phyloP scores from a whole-genome alignment of 2,329 filamentous ascomycete species.

The Aspergillus flavus region DNA sequence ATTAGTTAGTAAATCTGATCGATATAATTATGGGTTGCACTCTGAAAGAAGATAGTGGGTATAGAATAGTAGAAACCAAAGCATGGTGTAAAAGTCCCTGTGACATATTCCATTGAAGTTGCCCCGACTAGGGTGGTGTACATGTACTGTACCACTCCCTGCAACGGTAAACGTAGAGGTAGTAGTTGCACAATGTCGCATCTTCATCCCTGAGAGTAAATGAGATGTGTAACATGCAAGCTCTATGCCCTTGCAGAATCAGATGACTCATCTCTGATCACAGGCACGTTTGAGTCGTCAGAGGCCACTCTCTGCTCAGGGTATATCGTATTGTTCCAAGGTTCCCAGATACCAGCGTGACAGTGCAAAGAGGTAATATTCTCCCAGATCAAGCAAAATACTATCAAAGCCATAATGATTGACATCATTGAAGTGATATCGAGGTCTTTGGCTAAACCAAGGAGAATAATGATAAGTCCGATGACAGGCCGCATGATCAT shows the following conservation, averaged over 20 bases:
- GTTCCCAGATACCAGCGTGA: slow-evolving; percentile 31
- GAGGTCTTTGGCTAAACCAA: slow-evolving; percentile 37
- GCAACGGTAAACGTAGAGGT: background rate
- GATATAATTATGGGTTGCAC: background rate
- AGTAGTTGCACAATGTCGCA: background rate
- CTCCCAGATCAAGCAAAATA: slow-evolving; percentile 49
- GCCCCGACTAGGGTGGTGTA: background rate
- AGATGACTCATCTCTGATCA: background rate
- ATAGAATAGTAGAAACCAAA: background rate
- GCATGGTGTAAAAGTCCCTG: background rate
- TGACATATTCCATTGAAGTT: background rate
- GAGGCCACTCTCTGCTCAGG: slow-evolving; percentile 20
- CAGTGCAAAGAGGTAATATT: slow-evolving; percentile 36
- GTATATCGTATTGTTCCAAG: slow-evolving; percentile 32
- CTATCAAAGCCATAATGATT: slow-evolving; percentile 48
- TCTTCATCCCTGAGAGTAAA: background rate
- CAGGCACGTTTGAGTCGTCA: background rate
- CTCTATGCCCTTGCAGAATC: background rate
- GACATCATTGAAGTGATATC: slow-evolving; percentile 44
- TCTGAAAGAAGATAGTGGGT: background rate
- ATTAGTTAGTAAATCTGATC: background rate
- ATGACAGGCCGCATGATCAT: slow-evolving; percentile 37
- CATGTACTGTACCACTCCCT: background rate
- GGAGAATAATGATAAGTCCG: slow-evolving; percentile 38
- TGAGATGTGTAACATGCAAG: background rate